Evolutionary conservation across 352 stramenopile genomes (phyloP).

Genomic region (Discostella stelligera): DNA sequence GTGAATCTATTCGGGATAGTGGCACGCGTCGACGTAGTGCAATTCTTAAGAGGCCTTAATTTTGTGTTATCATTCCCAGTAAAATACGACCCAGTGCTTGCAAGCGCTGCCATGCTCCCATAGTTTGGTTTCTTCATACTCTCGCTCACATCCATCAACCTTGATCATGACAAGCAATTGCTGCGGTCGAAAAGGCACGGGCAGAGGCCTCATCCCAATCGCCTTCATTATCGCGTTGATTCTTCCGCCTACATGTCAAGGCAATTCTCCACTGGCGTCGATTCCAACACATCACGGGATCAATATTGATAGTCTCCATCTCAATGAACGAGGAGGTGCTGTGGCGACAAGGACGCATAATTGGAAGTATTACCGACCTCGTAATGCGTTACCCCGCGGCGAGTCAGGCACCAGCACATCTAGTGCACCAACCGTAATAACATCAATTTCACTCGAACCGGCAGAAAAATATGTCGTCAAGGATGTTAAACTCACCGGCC

Average conservation of each 20-base stretch:
- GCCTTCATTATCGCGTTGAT: constrained; percentile 6
- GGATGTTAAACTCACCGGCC: neutral
- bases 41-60: neutral
- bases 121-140: neutral
- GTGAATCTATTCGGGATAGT: neutral
- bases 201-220: constrained; percentile 11
- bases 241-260: constrained; percentile 5
- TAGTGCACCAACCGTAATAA: constrained; percentile 4
- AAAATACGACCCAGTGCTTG: neutral
- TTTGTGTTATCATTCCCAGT: neutral
- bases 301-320: constrained; percentile 28
- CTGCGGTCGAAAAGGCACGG: neutral
- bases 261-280: constrained; percentile 23
- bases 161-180: constrained; percentile 1
- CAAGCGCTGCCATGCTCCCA: neutral
- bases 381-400: neutral
- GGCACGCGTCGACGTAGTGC: neutral
- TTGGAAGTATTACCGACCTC: constrained; percentile 2
- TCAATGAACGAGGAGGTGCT: constrained; percentile 35
- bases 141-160: constrained; percentile 1
- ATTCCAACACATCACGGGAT: constrained; percentile 45
- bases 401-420: neutral
- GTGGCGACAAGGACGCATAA: constrained; percentile 16
- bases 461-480: constrained; percentile 5
- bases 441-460: constrained; percentile 8